Percentiles rank a stretch among this genome's conserved stretches.
Conservation (phyloP, 805 yeast species). For the Pichia nakasei region DNA sequence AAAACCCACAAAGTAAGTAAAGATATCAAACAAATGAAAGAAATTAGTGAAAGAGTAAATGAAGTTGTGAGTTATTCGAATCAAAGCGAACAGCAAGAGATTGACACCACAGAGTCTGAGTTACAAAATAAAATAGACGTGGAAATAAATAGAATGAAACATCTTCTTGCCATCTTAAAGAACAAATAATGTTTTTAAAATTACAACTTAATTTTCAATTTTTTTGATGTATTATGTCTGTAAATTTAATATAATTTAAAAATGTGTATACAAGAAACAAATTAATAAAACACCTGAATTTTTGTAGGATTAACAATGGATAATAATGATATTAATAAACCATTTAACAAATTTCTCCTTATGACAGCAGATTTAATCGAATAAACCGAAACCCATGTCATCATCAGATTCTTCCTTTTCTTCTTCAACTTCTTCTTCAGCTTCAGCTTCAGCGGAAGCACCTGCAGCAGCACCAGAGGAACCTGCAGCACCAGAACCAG, state of each 20-base stretch:
- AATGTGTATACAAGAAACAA: neutral
- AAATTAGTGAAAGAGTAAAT: constrained; percentile 3
- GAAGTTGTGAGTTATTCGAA: too few species aligned
- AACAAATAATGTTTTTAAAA: too few species aligned
- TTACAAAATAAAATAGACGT: too few species aligned
- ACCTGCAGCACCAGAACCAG: constrained; percentile 92
- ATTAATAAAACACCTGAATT: too few species aligned
- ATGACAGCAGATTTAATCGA: constrained; percentile 31
- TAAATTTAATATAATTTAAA: neutral
- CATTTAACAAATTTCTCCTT: too few species aligned
- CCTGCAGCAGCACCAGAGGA: constrained; percentile 57
- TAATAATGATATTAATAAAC: too few species aligned
- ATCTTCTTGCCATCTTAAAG: neutral
- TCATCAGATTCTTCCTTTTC: constrained; percentile 54
- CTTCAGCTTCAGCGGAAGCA: constrained; percentile 67
- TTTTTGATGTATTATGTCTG: too few species aligned
- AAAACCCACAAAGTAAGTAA: constrained; percentile 10
- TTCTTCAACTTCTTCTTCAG: constrained; percentile 56
- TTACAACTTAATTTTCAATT: too few species aligned
- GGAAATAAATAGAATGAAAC: constrained; percentile 14
- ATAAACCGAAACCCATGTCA: constrained; percentile 61
- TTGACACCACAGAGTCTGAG: too few species aligned
- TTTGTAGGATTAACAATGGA: too few species aligned
- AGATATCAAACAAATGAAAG: constrained; percentile 9
- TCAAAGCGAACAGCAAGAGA: too few species aligned